phyloP scores from a whole-genome alignment of 768 basidiomycete genomes.

The Cubamyces lactineus region DNA sequence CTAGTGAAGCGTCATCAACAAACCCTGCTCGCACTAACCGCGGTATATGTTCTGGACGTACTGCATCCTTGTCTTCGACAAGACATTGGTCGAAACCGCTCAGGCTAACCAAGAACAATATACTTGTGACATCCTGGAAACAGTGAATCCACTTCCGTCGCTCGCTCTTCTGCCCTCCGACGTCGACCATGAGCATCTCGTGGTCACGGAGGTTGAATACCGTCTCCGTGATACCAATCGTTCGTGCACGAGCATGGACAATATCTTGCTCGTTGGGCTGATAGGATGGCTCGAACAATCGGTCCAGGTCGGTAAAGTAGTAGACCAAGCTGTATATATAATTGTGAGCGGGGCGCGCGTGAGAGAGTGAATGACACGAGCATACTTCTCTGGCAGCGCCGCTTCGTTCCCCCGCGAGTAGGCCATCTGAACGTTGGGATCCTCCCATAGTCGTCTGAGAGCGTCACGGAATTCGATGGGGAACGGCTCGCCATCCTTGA shows the following conservation, averaged over 20 bases:
- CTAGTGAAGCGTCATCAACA: constrained; percentile 39
- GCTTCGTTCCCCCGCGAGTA: constrained; percentile 87
- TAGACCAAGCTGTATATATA: constrained; percentile 56
- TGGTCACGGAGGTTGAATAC: constrained; percentile 78
- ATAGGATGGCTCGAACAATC: constrained; percentile 76
- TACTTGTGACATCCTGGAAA: constrained; percentile 93
- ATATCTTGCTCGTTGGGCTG: constrained; percentile 86
- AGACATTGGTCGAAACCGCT: constrained; percentile 95
- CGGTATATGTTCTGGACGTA: constrained; percentile 42
- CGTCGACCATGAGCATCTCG: constrained; percentile 92
- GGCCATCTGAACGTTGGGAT: constrained; percentile 74
- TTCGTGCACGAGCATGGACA: constrained; percentile 81
- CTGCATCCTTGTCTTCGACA: constrained; percentile 90
- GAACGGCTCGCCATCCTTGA: constrained; percentile 82
- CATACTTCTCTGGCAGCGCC: constrained; percentile 88
- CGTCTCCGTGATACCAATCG: constrained; percentile 91
- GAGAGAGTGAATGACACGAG: constrained; percentile 16
- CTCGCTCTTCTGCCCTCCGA: constrained; percentile 92
- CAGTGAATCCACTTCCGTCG: constrained; percentile 94
- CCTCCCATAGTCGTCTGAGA: constrained; percentile 74
- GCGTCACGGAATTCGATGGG: constrained; percentile 68
- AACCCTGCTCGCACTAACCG: not conserved
- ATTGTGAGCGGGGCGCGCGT: constrained; percentile 10
- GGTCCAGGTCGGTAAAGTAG: constrained; percentile 80
- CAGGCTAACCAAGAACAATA: constrained; percentile 88